Conservation (phyloP, 345 rosid species). For the Capsella bursapastoris region DNA sequence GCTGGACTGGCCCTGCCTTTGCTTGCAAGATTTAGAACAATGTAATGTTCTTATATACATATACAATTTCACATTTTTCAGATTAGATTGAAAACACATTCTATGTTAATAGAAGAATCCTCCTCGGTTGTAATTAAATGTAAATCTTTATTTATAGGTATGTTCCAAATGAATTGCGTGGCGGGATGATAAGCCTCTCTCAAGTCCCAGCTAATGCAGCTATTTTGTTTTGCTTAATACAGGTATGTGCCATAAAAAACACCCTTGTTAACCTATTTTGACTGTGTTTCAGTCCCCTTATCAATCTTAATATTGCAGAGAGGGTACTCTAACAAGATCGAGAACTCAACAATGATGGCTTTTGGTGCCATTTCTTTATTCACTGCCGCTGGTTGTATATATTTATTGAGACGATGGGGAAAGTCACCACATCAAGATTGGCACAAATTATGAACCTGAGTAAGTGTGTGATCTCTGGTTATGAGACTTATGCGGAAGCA, state of each 20-base stretch:
- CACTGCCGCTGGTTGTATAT: slow-evolving; percentile 76
- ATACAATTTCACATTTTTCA: neutral
- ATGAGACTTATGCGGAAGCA: slow-evolving; percentile 6
- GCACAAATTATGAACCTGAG: slow-evolving; percentile 63
- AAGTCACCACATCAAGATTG: slow-evolving; percentile 89
- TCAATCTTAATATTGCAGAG: slow-evolving; percentile 58
- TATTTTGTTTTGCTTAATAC: slow-evolving; percentile 61
- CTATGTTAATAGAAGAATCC: neutral
- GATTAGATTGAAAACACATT: neutral
- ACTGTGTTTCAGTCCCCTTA: neutral
- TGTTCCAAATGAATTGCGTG: slow-evolving; percentile 91
- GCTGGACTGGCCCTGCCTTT: slow-evolving; percentile 75
- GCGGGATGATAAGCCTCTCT: slow-evolving; percentile 93
- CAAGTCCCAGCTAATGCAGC: slow-evolving; percentile 84
- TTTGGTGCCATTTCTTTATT: slow-evolving; percentile 71
- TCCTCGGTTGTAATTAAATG: slow-evolving; percentile 24
- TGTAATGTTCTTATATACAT: slow-evolving; percentile 51
- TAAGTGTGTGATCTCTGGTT: slow-evolving; percentile 22
- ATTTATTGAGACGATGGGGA: slow-evolving; percentile 79
- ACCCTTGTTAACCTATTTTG: neutral
- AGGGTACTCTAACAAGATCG: slow-evolving; percentile 62
- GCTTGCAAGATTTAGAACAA: slow-evolving; percentile 91
- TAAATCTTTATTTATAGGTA: slow-evolving; percentile 54
- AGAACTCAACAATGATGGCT: slow-evolving; percentile 75
- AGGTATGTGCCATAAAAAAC: slow-evolving; percentile 44